phyloP scores from a whole-genome alignment of 2,329 filamentous ascomycete species.

The Xylaria hypoxylon region DNA sequence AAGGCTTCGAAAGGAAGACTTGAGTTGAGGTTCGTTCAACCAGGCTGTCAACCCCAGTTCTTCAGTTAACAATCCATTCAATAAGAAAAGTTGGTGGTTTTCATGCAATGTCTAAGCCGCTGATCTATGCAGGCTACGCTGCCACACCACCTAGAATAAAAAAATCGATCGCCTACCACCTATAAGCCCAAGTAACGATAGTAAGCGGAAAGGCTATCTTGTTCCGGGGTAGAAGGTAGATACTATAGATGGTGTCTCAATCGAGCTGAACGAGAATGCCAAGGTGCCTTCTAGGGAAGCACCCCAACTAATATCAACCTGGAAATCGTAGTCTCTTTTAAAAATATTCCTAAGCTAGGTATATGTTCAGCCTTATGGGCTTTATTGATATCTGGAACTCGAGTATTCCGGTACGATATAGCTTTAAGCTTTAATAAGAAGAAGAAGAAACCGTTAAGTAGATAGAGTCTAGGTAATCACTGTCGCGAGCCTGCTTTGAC shows the following conservation, averaged over 20 bases:
- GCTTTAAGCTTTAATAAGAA: background rate
- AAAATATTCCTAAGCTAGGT: background rate
- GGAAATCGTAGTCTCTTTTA: background rate
- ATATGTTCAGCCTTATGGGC: conserved; percentile 16
- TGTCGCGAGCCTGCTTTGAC: conserved; percentile 2
- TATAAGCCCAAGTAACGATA: conserved; percentile 34
- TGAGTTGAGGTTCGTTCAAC: conserved; percentile 23
- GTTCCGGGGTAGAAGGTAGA: conserved; percentile 3
- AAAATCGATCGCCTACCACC: conserved; percentile 32
- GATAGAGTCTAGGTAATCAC: conserved; percentile 1
- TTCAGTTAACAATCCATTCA: conserved; percentile 38
- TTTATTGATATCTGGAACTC: conserved; percentile 1
- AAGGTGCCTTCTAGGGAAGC: conserved; percentile 15
- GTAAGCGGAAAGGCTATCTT: conserved; percentile 35
- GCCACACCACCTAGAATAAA: conserved; percentile 33
- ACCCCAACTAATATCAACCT: background rate
- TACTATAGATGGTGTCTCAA: conserved; percentile 24
- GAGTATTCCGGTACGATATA: background rate
- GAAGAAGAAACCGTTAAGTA: background rate
- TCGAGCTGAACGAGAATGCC: conserved; percentile 22
- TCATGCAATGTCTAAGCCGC: conserved; percentile 35
- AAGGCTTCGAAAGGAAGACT: conserved; percentile 37
- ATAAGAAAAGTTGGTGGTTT: conserved; percentile 29
- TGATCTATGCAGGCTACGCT: conserved; percentile 39
- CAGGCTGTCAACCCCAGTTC: conserved; percentile 28